Base-by-base conservation (phyloP, 768 basidiomycete species). In the Boletus rufocinnamomeus region DNA sequence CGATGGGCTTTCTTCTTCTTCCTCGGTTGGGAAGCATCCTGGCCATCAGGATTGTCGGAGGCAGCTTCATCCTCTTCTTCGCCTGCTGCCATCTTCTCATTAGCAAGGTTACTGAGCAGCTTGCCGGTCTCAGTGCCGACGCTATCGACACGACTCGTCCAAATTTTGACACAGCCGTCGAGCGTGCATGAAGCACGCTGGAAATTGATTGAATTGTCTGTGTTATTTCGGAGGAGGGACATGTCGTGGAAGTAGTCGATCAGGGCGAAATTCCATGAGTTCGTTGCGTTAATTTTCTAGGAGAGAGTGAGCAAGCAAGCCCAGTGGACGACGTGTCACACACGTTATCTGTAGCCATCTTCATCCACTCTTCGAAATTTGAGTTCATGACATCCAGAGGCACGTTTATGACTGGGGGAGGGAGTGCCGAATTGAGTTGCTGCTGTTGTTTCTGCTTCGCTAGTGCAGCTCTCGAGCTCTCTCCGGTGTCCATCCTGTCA, bases 291-390 rank as follows among this genome's bases (percentile, higher is more conserved):
- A 77, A 99, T 98, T 98, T 98, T 99, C 97, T 98, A 69, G 21
- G 35, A 58, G 48, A 59, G 49, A 41, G 54, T 72, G 45, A 63
- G 57, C 41, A 50, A 25, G 44, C 23, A 27, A 32, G 30, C 28
- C 27, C 0, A 34, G 46, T 54, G 9, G 37, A 50, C 28, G 16
- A 32, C 6, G n/a, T 7, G 44, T n/a, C 40, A 70, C 61, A 38
- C 17, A 98, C 97, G 74, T 98, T 98, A 71, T 98, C 96, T 3
- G 96, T 98, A 1, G 95, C 95, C 87, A 98, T 87, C 80, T 98
- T 98, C 96, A 99, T 98, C 97, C 97, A 98, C 74, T 98, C 95
- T 72, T 99, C 97, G 68, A 89, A 97, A 66, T 95, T 97, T 40
- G 87, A 89, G 74, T 81, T 92, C 84, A 92, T 91, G n/a, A 94